phyloP scores from a whole-genome alignment of 257 asterid species.

The Anisodus tanguticus region DNA sequence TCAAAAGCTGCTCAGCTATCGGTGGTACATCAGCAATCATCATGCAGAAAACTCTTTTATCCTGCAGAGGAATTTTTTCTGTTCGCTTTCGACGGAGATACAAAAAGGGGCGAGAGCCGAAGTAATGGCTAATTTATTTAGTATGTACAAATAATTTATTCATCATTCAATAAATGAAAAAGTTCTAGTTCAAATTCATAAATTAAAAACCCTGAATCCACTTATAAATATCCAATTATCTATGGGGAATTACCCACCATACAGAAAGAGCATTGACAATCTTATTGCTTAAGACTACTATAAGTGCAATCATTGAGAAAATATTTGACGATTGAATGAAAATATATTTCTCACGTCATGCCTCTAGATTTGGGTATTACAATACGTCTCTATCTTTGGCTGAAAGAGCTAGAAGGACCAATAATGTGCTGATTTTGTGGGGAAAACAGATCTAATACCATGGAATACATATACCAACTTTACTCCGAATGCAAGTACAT shows the following conservation, averaged over 20 bases:
- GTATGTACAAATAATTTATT: too few species aligned
- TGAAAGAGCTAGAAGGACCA: background rate
- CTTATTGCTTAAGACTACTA: background rate
- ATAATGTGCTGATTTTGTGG: background rate
- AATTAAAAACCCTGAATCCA: too few species aligned
- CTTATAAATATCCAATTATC: background rate
- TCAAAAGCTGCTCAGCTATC: background rate
- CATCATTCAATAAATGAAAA: too few species aligned
- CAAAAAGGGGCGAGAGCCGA: too few species aligned
- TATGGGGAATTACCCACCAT: too few species aligned
- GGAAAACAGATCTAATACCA: background rate
- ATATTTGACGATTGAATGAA: background rate
- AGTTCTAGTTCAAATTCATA: too few species aligned
- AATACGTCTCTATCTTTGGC: background rate
- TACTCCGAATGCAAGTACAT: background rate
- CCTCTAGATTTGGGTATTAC: background rate
- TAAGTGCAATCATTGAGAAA: background rate
- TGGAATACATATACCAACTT: background rate
- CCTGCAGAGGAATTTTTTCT: background rate
- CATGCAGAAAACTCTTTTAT: background rate
- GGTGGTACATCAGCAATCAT: background rate
- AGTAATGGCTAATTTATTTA: too few species aligned
- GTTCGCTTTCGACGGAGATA: background rate
- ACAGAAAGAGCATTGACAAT: too few species aligned
- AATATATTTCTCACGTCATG: background rate